Evolutionary conservation across 2,329 filamentous ascomycete genomes (phyloP).

Genomic region (Eurotiales sp.): DNA sequence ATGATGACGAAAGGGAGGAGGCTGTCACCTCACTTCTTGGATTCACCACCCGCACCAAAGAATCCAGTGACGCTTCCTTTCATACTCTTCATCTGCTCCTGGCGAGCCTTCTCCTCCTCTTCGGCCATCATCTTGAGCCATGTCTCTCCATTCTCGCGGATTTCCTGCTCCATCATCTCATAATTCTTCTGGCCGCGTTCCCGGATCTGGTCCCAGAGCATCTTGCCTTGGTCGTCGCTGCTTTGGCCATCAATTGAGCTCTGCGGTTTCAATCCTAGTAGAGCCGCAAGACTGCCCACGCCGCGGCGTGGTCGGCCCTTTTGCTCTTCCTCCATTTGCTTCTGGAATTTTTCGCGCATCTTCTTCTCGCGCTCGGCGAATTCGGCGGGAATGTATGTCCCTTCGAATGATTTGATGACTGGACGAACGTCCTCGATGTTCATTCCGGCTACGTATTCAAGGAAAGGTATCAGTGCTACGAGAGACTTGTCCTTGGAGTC

Average conservation of each 20-base stretch:
- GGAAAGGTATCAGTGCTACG: conserved; percentile 86
- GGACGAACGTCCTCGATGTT: conserved; percentile 82
- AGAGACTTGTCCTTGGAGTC: conserved; percentile 79
- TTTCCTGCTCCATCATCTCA: conserved; percentile 82
- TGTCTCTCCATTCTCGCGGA: conserved; percentile 87
- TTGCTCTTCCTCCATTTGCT: conserved; percentile 67
- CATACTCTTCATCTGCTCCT: conserved; percentile 90
- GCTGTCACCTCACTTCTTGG: conserved; percentile 13
- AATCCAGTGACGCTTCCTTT: conserved; percentile 68
- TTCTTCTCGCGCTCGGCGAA: conserved; percentile 85
- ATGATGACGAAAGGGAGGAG: neutral
- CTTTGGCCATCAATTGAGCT: conserved; percentile 63
- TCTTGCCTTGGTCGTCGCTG: conserved; percentile 86
- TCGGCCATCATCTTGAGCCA: conserved; percentile 94
- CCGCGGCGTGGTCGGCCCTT: conserved; percentile 58
- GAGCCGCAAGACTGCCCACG: conserved; percentile 64
- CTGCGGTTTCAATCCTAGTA: conserved; percentile 73
- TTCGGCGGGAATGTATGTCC: conserved; percentile 82
- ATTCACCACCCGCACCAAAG: conserved; percentile 40
- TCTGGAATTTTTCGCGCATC: conserved; percentile 79
- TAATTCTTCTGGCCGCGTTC: conserved; percentile 91
- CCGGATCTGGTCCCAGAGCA: conserved; percentile 90
- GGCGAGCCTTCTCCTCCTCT: conserved; percentile 80
- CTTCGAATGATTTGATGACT: conserved; percentile 82
- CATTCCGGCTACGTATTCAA: conserved; percentile 96